Evolutionary conservation across 2,329 filamentous ascomycete genomes (phyloP), one percentile per base, ranked within the genome.

Genomic region (Microcyclospora tardicrescens): DNA sequence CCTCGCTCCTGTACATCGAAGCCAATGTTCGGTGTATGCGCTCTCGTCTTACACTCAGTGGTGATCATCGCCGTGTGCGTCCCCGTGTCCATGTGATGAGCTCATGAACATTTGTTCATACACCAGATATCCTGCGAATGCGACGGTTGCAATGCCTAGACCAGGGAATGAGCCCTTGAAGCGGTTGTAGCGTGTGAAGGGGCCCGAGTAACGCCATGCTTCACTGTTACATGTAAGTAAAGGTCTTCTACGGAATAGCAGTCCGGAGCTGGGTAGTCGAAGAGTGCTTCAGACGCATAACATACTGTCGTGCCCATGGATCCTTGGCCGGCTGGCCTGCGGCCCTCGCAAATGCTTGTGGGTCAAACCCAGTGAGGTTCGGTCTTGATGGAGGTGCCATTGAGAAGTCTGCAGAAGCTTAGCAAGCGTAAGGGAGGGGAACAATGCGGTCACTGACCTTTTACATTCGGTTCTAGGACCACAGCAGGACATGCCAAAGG

Each of bases 351-450:
- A 87, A 79, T 64, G 84, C 81, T 61, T 76, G 77, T 56, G 85
- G 73, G 68, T 91, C 81, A 73, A 96, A 96, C 66, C 89, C 89
- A 55, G 89, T 95, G 64, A 93, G 76, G 72, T 84, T 86, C 59
- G 75, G 71, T 68, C 63, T 62, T 47, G 64, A 30, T 5, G 45
- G 37, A 12, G 43, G 30, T n/a, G 30, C 30, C 30, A 32, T 32
- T 24, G 19, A 24, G 19, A 24, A 24, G 19, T 24, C 19, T 24
- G 19, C 19, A 24, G 19, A 24, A 5, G 5, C 4, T 24, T 24
- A 24, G 19, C 19, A 24, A 24, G 19, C 19, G 19, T 24, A 24
- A 24, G 8, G 4, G 8, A 24, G 19, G 19, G 4, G 8, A 24
- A 24, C 5, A 8, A 24, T 8, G 19, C 8, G 8, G 5, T 24